Evolutionary conservation across 2,329 filamentous ascomycete genomes (phyloP), one percentile per base, ranked within the genome.

Genomic region (Rachicladosporium sp.): DNA sequence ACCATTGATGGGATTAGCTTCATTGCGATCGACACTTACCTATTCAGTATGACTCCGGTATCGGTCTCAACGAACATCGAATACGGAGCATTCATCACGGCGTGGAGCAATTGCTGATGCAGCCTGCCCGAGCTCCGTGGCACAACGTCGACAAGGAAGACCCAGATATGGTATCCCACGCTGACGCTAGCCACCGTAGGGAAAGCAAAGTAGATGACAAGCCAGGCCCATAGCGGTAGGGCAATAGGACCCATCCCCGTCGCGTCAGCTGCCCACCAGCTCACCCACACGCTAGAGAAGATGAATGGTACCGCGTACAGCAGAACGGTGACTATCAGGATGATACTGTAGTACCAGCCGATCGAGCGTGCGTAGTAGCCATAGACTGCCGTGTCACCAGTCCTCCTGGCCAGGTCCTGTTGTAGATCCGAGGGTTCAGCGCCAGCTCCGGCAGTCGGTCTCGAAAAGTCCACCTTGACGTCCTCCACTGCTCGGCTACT

Each of bases 1-100:
- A 67, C 68, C n/a, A 69, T 71, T 23, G 62, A 63, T 2, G 70
- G 69, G 4, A 73, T 66, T 65, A 73, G 71, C 4, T 56, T 64
- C 29, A 73, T 19, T 5, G 5, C 15, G 15, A 19, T 19, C 15
- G 2, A 27, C 10, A 35, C 19, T 11, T 29, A 70, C 13, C 63
- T 52, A 43, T 70, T 70, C n/a, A 63, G 52, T 2, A 60, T 65
- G 10, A 63, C 55, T 49, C 66, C 35, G 73, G 66, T 44, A 72
- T 60, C 52, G 69, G 64, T 58, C 61, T 45, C 48, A 38, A 42
- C 52, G 19, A 15, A 46, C 52, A 56, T 59, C 37, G 53, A 57
- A 39, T 54, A 66, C 52, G 12, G 61, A 58, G 12, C 49, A 15
- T 41, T 40, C 46, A 51, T 48, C 29, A 47, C 46, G 3, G 42